Evolutionary conservation across 768 basidiomycete genomes (phyloP), one percentile per base, ranked within the genome.

Genomic region (Wakefieldia striispora): DNA sequence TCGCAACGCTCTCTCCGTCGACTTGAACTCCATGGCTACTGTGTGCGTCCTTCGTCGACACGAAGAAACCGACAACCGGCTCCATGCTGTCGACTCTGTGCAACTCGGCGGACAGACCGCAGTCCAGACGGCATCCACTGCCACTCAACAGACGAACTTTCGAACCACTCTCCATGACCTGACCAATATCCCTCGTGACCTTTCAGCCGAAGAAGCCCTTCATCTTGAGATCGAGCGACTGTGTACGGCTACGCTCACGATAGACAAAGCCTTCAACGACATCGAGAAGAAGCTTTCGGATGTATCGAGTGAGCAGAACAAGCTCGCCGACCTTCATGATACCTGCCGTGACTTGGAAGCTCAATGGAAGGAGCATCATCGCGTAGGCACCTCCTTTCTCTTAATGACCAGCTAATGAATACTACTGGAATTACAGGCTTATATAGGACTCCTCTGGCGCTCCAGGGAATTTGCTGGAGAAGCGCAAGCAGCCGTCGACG

Each of bases 381-480:
- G 26, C 7, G 59, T 55, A 38, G 6, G 44, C 4, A 13, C 21
- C 27, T 16, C 14, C 16, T 33, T 10, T 19, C 17, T 12, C 16
- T 3, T 13, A 29, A 29, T 29, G 11, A 29, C 29, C 14, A 14
- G 3, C 8, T 33, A 33, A 3, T 16, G 14, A 14, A 16, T 33
- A 14, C 40, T 48, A 54, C 17, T 5, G 1, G 27, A 36, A 29
- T n/a, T 7, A 7, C 11, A 61, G 59, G 51, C 49, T 1, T 60
- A 60, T 43, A 38, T 47, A 34, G 3, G 16, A 6, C 55, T 61
- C 36, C 47, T 61, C 7, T 61, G 59, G 52, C 52, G 43, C 12
- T 60, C 59, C 19, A 58, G 59, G 35, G 49, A 51, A 10, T 57
- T 58, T 36, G 59, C 59, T 38, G 59, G 52, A 7, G 45, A 60